These are phyloP conservation scores for Nigrospora sphaerica DNA, from an alignment of 2,329 filamentous ascomycete species.

Conservation along the genomic window DNA sequence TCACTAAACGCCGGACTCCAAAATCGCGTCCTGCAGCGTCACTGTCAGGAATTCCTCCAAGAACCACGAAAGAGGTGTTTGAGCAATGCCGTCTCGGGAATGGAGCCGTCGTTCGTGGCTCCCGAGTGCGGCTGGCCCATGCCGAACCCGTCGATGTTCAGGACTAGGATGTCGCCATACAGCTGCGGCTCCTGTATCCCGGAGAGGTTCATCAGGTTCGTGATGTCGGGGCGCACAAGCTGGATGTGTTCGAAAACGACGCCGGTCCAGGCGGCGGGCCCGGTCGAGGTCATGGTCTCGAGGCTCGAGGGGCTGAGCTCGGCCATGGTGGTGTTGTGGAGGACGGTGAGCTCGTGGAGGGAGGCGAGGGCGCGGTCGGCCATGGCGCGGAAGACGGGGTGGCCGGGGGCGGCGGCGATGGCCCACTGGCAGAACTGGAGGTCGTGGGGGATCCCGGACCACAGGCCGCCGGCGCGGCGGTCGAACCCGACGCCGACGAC, in stretches of 20 bases:
- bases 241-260: constrained; percentile 20
- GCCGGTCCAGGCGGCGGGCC: constrained; percentile 23
- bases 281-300: constrained; percentile 24
- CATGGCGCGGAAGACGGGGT: constrained; percentile 21
- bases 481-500: constrained; percentile 25
- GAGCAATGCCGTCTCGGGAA: constrained; percentile 16
- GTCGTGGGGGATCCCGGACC: constrained; percentile 20
- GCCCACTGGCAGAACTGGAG: constrained; percentile 29
- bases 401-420: constrained; percentile 23
- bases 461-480: constrained; percentile 13
- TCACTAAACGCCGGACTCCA: neutral
- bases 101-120: constrained; percentile 17
- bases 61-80: constrained; percentile 17
- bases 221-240: constrained; percentile 10
- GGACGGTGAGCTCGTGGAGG: constrained; percentile 9
- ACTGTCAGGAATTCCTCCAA: constrained; percentile 7
- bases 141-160: constrained; percentile 19
- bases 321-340: constrained; percentile 3
- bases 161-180: constrained; percentile 12
- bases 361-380: constrained; percentile 12
- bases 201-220: constrained; percentile 5
- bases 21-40: neutral
- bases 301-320: constrained; percentile 13
- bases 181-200: constrained; percentile 7
- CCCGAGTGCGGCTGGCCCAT: constrained; percentile 19